phyloP scores from a whole-genome alignment of 306 rosid species.

The Hippophae tibetana region DNA sequence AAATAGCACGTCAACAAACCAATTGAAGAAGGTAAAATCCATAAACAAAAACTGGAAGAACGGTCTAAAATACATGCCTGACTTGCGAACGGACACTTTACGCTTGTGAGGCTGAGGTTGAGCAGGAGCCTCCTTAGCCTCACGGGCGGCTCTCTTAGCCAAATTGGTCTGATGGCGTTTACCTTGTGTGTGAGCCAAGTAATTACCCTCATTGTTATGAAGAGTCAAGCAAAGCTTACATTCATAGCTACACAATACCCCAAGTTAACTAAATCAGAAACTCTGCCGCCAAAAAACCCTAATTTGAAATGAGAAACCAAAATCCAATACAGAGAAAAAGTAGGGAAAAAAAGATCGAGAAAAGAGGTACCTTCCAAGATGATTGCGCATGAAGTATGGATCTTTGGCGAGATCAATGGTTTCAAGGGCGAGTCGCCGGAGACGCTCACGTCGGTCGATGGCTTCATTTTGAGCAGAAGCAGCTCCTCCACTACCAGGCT shows the following conservation, averaged over 20 bases:
- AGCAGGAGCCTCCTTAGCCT: conserved; percentile 90
- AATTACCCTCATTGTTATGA: conserved; percentile 94
- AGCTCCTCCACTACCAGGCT: conserved; percentile 98
- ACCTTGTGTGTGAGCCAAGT: conserved; percentile 95
- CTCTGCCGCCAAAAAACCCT: neutral
- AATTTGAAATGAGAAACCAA: neutral
- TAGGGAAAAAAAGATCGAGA: no score
- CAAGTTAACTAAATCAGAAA: conserved; percentile 4
- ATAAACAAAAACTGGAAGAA: neutral
- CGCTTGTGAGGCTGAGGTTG: conserved; percentile 98
- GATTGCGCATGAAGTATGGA: conserved; percentile 96
- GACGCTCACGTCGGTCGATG: conserved; percentile 92
- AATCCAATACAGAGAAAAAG: neutral
- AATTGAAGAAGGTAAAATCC: neutral
- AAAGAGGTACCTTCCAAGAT: conserved; percentile 53
- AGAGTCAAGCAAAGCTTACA: conserved; percentile 89
- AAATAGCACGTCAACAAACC: no score
- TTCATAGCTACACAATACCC: conserved; percentile 50
- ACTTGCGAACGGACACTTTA: conserved; percentile 61
- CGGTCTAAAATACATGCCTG: conserved; percentile 30
- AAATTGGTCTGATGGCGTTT: conserved; percentile 92
- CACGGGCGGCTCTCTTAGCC: conserved; percentile 92
- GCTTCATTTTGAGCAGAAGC: conserved; percentile 98
- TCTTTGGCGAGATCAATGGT: conserved; percentile 97
- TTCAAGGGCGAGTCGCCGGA: conserved; percentile 84